These are phyloP conservation scores for Malbranchea zuffiana DNA, from an alignment of 2,329 filamentous ascomycete species.

Conservation along the genomic window DNA sequence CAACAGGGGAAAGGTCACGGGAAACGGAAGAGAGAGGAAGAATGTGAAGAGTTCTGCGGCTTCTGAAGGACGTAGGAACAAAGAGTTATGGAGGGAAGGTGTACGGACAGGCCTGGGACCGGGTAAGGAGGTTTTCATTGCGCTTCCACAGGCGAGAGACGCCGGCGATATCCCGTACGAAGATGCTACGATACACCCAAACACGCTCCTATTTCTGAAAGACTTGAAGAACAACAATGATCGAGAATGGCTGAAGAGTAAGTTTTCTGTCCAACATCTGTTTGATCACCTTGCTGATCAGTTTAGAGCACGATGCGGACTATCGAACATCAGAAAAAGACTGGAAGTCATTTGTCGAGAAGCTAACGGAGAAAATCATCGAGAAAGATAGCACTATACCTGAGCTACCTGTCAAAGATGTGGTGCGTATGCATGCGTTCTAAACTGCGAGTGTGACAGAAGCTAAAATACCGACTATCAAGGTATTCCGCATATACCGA, in stretches of 20 bases:
- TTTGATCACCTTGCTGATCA: not conserved
- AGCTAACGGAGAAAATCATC: constrained; percentile 57
- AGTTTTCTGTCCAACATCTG: constrained; percentile 11
- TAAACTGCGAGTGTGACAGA: not conserved
- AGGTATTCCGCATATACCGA: constrained; percentile 75
- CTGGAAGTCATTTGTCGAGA: constrained; percentile 68
- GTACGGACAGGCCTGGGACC: constrained; percentile 46
- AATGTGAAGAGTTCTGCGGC: constrained; percentile 17
- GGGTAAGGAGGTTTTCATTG: constrained; percentile 51
- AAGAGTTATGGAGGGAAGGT: constrained; percentile 47
- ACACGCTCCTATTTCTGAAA: constrained; percentile 50
- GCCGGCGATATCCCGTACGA: constrained; percentile 48
- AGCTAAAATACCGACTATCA: constrained; percentile 1
- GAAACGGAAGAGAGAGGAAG: constrained; percentile 12
- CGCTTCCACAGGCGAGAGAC: constrained; percentile 51
- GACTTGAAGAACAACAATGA: constrained; percentile 52
- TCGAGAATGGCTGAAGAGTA: constrained; percentile 54
- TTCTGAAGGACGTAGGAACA: constrained; percentile 26
- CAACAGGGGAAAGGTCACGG: constrained; percentile 47
- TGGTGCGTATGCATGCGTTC: constrained; percentile 40
- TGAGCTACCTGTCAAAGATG: constrained; percentile 73
- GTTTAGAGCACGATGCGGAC: constrained; percentile 62
- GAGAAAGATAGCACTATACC: constrained; percentile 71
- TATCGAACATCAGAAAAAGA: constrained; percentile 69
- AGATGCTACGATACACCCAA: constrained; percentile 50